Evolutionary conservation across 257 asterid species (phyloP).

Genomic region (Primulina huaijiensis): DNA sequence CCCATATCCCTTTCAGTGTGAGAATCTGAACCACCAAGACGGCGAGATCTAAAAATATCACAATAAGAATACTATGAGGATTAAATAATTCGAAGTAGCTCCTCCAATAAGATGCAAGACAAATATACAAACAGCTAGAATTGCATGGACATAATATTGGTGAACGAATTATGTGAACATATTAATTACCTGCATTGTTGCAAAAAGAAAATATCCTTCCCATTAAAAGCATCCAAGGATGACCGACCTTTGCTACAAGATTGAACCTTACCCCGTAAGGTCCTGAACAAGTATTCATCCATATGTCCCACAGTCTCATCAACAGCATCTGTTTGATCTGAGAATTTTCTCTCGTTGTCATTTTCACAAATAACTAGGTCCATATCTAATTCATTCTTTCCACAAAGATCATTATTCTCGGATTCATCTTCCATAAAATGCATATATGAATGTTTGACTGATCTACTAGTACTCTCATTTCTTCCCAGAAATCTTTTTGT

Average conservation of each 20-base stretch:
- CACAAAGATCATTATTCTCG: conserved; percentile 31
- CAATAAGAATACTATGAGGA: conserved; percentile 1
- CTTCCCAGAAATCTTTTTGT: conserved; percentile 28
- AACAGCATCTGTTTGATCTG: conserved; percentile 23
- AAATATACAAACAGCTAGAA: not conserved
- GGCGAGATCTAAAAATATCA: conserved; percentile 38
- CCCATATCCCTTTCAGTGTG: conserved; percentile 45
- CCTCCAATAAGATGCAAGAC: not conserved
- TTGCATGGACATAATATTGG: not conserved
- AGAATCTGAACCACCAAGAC: conserved; percentile 35
- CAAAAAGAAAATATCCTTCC: conserved; percentile 31
- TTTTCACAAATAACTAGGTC: not conserved
- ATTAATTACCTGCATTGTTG: conserved; percentile 50
- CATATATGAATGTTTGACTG: conserved; percentile 31
- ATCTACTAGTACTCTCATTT: conserved; percentile 26
- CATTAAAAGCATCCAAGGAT: conserved; percentile 33
- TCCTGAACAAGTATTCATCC: conserved; percentile 41
- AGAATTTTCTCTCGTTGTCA: not conserved
- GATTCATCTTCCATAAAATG: conserved; percentile 32
- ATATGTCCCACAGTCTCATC: conserved; percentile 31
- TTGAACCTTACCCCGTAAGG: conserved; percentile 42
- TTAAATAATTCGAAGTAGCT: not conserved
- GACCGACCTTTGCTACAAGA: conserved; percentile 54
- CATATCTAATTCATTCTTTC: conserved; percentile 40
- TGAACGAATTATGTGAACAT: conserved; percentile 1